Conservation (phyloP, 1,139 yeast genomes). For the Saccharomyces pastorianus region DNA sequence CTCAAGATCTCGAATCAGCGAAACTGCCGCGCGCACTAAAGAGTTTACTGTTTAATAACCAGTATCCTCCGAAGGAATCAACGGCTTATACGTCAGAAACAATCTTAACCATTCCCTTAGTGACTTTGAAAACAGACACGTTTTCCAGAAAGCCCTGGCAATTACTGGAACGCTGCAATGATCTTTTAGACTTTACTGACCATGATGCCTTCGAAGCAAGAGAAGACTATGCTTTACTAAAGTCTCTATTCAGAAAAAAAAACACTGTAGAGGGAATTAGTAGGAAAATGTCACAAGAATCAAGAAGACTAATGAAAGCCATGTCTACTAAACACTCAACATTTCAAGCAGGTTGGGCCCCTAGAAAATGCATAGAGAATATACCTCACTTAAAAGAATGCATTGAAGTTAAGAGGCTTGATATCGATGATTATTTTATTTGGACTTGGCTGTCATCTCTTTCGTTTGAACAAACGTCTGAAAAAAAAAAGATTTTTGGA, state of each 20-base stretch:
- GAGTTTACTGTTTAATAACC: conserved; percentile 50
- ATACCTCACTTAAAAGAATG: conserved; percentile 12
- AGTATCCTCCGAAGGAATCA: conserved; percentile 55
- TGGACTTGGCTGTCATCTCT: conserved; percentile 86
- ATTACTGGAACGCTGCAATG: conserved; percentile 44
- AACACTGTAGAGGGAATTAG: conserved; percentile 47
- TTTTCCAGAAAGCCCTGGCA: conserved; percentile 50
- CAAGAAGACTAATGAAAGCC: conserved; percentile 57
- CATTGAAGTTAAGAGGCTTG: conserved; percentile 51
- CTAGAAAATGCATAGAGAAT: conserved; percentile 15
- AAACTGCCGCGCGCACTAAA: conserved; percentile 59
- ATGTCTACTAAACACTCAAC: conserved; percentile 43
- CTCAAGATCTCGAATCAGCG: conserved; percentile 45
- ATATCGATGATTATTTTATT: conserved; percentile 77
- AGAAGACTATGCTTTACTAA: conserved; percentile 71
- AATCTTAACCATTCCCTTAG: conserved; percentile 55
- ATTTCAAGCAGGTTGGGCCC: conserved; percentile 36
- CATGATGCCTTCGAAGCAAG: conserved; percentile 63
- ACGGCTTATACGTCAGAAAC: conserved; percentile 35
- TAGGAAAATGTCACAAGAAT: conserved; percentile 63
- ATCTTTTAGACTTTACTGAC: conserved; percentile 61
- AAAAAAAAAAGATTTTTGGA: conserved; percentile 65
- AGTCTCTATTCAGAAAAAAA: conserved; percentile 57
- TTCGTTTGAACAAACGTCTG: conserved; percentile 64
- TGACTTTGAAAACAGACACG: conserved; percentile 55